phyloP scores from a whole-genome alignment of 441 rosid species.

The Biscutella laevigata region DNA sequence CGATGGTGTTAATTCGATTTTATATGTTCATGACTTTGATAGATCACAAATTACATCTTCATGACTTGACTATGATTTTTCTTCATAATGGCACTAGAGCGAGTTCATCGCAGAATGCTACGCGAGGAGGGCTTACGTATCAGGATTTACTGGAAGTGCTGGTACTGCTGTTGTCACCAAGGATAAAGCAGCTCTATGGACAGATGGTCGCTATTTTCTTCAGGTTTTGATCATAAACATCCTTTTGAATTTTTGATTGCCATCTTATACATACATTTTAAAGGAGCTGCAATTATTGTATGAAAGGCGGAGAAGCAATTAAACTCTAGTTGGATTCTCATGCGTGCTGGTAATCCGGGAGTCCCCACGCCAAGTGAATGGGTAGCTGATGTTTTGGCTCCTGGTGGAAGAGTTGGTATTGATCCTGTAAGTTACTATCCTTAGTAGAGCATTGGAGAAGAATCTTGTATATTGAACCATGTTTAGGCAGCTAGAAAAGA shows the following conservation, averaged over 20 bases:
- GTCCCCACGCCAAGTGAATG: conserved; percentile 78
- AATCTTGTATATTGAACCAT: no score
- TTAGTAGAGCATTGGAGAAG: no score
- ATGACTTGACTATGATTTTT: background rate
- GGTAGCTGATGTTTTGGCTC: conserved; percentile 75
- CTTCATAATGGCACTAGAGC: conserved; percentile 39
- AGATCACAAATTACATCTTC: background rate
- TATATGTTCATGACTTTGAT: no score
- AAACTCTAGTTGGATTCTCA: conserved; percentile 74
- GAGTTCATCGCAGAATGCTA: conserved; percentile 94
- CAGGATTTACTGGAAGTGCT: conserved; percentile 93
- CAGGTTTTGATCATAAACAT: conserved; percentile 45
- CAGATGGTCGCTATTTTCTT: conserved; percentile 96
- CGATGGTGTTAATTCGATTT: background rate
- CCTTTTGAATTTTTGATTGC: background rate
- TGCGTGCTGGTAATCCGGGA: conserved; percentile 87
- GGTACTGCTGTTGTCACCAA: conserved; percentile 86
- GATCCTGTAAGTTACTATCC: conserved; percentile 77
- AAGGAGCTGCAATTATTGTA: background rate
- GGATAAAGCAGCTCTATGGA: conserved; percentile 93
- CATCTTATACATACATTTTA: background rate
- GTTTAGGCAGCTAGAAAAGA: background rate
- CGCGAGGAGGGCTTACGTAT: conserved; percentile 69
- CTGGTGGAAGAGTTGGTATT: conserved; percentile 85
- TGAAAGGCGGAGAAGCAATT: conserved; percentile 84